Base-by-base conservation (phyloP, 768 basidiomycete species). In the Boletellus sp. region DNA sequence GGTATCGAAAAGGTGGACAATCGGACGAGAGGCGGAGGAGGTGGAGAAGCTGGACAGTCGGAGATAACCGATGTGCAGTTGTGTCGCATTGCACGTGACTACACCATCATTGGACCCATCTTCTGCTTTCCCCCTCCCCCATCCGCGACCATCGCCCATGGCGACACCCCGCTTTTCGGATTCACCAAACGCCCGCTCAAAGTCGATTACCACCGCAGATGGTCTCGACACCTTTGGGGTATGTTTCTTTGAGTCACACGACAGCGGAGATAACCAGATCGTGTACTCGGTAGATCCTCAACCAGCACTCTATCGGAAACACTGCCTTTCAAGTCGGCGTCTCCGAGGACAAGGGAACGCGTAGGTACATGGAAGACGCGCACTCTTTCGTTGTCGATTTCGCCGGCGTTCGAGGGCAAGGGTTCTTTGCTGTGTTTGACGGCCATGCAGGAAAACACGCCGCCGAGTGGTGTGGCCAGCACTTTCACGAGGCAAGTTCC, bases 361-460 rank as follows among this genome's bases (percentile, higher is more conserved):
- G 96, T 53, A 77, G 95, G 55, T 90, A 87, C 43, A 98, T 98
- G 96, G 96, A 98, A 70, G 96, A 98, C 66, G 83, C 92, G 7
- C 94, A 98, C 67, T 92, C 93, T 20, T 96, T 97, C 62, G 84
- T 98, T 51, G 88, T 94, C 54, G 94, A 98, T 66, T 99, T 90
- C 67, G 93, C 84, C 33, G 81, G 84, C 32, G 76, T 98, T 17
- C 82, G 87, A 38, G 96, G 96, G 0, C 96, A 99, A 66, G 96
- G 94, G 8, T 98, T 96, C 76, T 98, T 95, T 67, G 95, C 95
- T 6, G 84, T 99, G 39, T 99, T 98, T 61, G 96, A 99, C 60
- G 96, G 96, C 3, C 96, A 99, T 66, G 96, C 96, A 1, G 96
- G 96, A 16, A 98, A 95, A 67, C 91, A 97, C 61, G 94, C 95